Conservation (phyloP, 805 yeast genomes). For the Wickerhamiella brachini region DNA sequence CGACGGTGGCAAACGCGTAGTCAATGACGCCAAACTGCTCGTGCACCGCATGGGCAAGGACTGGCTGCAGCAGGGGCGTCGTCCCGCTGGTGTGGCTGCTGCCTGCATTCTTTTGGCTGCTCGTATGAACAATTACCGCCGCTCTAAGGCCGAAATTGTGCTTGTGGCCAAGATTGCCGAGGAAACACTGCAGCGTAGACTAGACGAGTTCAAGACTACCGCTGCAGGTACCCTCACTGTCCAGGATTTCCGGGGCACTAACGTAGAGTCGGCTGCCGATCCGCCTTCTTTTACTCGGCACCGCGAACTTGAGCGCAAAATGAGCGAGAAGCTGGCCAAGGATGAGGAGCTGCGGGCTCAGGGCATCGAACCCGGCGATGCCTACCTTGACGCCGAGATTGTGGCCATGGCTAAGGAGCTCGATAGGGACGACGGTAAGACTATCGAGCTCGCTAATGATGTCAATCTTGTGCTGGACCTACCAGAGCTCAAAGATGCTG, state of each 20-base stretch:
- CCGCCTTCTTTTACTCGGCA: conserved; percentile 78
- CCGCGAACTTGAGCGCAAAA: conserved; percentile 34
- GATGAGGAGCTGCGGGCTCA: conserved; percentile 13
- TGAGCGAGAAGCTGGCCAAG: conserved; percentile 8
- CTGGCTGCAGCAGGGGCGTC: conserved; percentile 92
- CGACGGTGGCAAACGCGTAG: conserved; percentile 46
- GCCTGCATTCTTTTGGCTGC: conserved; percentile 90
- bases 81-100: conserved; percentile 98
- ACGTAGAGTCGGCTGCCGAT: conserved; percentile 33
- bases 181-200: conserved; percentile 78
- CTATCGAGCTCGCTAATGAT: conserved; percentile 18
- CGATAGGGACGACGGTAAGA: conserved; percentile 20
- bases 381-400: conserved; percentile 14
- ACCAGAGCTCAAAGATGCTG: conserved; percentile 14
- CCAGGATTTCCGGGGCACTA: conserved; percentile 48
- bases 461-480: conserved; percentile 19
- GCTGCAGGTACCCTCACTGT: conserved; percentile 62
- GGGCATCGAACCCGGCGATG: conserved; percentile 16
- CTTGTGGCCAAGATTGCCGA: conserved; percentile 93
- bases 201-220: conserved; percentile 76
- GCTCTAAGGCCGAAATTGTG: conserved; percentile 87
- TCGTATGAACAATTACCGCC: conserved; percentile 86
- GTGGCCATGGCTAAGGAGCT: conserved; percentile 17
- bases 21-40: conserved; percentile 71
- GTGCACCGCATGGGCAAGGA: conserved; percentile 88